Evolutionary conservation across 306 rosid genomes (phyloP), one percentile per base, ranked within the genome.

Genomic region (Ochetophila trinervis): DNA sequence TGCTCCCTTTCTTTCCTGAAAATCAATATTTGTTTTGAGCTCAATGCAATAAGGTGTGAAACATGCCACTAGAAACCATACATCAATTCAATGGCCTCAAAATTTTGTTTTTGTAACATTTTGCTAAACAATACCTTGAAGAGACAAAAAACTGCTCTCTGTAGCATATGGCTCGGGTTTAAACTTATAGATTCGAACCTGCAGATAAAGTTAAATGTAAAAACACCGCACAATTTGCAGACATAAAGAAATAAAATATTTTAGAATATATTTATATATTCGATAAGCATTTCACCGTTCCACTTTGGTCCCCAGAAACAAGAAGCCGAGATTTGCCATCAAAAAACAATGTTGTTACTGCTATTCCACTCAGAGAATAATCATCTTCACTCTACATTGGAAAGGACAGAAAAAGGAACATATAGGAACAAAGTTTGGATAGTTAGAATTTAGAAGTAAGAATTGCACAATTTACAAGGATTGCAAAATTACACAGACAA

Each of bases 301-400:
- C 98, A 69, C 85, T 85, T 54, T 89, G 86, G 64, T 92, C 95
- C 70, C 98, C 98, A 67, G 98, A 83, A 84, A 89, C 80, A 75
- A 92, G 80, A 69, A 87, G 85, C 57, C 59, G 78, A 27, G 84
- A 67, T 44, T 70, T 80, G 67, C 49, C 66, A 62, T 87, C 79
- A 44, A 89, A 82, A 65, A 75, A 72, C 77, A 92, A 84, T 47
- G 84, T 88, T 5, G 96, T 89, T 81, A 92, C 60, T 24, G 95
- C 81, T 71, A 83, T 62, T 35, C 92, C 95, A 65, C 98, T 92
- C 72, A 74, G 34, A 18, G 93, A 89, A 72, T 71, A 75, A 66
- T 87, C 96, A 53, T 82, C 81, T 68, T 92, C 95, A 73, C 89
- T 87, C 98, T 92, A 85, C 84, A 80, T 63, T 21, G 55, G 48